These are phyloP conservation scores for Middelhovenomyces tepae DNA, from an alignment of 805 yeast genomes.

Conservation along the genomic window DNA sequence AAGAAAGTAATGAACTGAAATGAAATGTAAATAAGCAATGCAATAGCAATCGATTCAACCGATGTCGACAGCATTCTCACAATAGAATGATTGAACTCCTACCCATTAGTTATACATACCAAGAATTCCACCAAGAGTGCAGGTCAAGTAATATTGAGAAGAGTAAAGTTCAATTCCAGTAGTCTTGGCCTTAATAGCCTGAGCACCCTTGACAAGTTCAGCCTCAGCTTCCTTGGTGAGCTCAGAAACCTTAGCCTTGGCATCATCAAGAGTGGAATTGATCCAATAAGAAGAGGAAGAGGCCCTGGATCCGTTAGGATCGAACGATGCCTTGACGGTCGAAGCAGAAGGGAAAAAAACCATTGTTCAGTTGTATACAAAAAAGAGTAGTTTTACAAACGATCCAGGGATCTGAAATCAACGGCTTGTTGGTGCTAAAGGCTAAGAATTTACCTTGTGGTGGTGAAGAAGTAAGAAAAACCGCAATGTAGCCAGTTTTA, in stretches of 20 bases:
- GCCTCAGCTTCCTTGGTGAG: constrained; percentile 26
- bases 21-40: background rate
- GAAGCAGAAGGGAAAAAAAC: constrained; percentile 31
- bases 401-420: background rate
- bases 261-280: constrained; percentile 22
- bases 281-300: constrained; percentile 26
- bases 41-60: no score
- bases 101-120: constrained; percentile 30
- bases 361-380: no score
- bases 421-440: background rate
- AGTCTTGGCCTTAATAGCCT: constrained; percentile 13
- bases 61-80: no score
- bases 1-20: background rate
- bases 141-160: constrained; percentile 57
- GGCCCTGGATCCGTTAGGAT: constrained; percentile 26
- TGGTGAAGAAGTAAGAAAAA: background rate
- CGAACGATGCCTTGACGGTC: constrained; percentile 30
- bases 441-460: no score
- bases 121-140: constrained; percentile 63
- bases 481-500: no score
- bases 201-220: constrained; percentile 26
- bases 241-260: constrained; percentile 19
- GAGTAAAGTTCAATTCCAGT: constrained; percentile 39
- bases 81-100: no score
- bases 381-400: background rate